These are phyloP conservation scores for Lactarius quietus DNA, from an alignment of 768 basidiomycete genomes.

Conservation along the genomic window DNA sequence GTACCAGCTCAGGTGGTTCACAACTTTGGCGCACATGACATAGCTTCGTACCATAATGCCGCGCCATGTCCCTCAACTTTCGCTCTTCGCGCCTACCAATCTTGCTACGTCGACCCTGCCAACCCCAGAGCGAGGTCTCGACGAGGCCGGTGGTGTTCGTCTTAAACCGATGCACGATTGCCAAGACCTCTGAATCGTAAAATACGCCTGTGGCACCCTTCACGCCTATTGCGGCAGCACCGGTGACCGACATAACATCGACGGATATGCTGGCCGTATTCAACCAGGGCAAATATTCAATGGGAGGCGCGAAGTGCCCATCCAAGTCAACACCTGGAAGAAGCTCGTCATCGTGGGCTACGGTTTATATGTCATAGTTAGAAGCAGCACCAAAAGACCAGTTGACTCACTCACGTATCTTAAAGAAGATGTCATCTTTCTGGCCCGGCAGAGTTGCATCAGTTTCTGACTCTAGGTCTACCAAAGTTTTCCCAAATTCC, in stretches of 20 bases:
- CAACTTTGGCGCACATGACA: constrained; percentile 51
- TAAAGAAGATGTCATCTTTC: constrained; percentile 24
- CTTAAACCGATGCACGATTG: constrained; percentile 67
- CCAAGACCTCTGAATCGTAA: constrained; percentile 70
- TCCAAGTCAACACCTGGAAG: constrained; percentile 50
- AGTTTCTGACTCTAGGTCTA: background rate
- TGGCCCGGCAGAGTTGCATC: background rate
- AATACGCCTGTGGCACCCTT: constrained; percentile 51
- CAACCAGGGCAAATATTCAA: constrained; percentile 30
- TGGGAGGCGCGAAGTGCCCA: constrained; percentile 37
- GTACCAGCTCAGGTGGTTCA: constrained; percentile 62
- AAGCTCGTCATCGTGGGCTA: constrained; percentile 37
- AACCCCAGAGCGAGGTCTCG: constrained; percentile 69
- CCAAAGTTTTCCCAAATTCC: background rate
- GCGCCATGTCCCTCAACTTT: constrained; percentile 67
- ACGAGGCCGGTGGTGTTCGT: constrained; percentile 61
- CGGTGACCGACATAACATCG: constrained; percentile 61
- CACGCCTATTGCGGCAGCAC: constrained; percentile 46
- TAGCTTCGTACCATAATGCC: constrained; percentile 60
- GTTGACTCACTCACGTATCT: constrained; percentile 34
- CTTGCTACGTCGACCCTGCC: constrained; percentile 58
- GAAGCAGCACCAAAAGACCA: constrained; percentile 2
- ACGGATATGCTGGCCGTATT: constrained; percentile 63
- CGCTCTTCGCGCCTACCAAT: constrained; percentile 57
- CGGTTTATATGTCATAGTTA: constrained; percentile 1